Evolutionary conservation across 2,329 filamentous ascomycete genomes (phyloP).

Genomic region (Penicillium hordei): DNA sequence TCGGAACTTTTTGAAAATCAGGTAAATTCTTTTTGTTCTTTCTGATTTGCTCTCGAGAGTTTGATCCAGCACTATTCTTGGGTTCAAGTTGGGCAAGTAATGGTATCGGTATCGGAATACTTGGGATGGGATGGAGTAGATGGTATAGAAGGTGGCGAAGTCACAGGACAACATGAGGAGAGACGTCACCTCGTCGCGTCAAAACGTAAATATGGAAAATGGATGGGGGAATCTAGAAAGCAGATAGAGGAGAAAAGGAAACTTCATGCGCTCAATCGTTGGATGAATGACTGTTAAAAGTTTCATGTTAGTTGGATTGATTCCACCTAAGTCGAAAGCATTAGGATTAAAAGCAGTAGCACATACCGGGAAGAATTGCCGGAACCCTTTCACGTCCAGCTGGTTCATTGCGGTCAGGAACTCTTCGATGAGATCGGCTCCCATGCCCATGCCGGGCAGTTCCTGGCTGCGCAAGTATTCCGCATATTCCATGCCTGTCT

Average conservation of each 20-base stretch:
- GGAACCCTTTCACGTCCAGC: conserved; percentile 48
- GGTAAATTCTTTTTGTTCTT: conserved; percentile 7
- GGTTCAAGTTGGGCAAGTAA: conserved; percentile 9
- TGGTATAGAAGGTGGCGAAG: conserved; percentile 20
- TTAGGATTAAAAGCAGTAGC: background rate
- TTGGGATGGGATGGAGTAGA: conserved; percentile 12
- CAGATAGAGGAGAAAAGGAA: conserved; percentile 20
- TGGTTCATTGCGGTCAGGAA: conserved; percentile 47
- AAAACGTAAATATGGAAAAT: conserved; percentile 24
- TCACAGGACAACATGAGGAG: conserved; percentile 15
- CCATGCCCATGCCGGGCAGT: conserved; percentile 51
- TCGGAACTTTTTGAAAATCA: conserved; percentile 2
- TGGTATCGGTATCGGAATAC: conserved; percentile 6
- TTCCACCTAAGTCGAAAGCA: background rate
- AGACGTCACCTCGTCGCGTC: conserved; percentile 24
- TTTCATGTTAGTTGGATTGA: conserved; percentile 7
- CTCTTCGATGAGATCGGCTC: conserved; percentile 46
- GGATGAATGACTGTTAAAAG: conserved; percentile 42
- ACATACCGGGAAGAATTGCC: conserved; percentile 50
- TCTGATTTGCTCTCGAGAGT: conserved; percentile 2
- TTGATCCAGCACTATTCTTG: conserved; percentile 12
- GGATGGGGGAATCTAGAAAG: conserved; percentile 29
- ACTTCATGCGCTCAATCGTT: conserved; percentile 47
- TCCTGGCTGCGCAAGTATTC: conserved; percentile 48
- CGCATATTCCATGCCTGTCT: conserved; percentile 81